Evolutionary conservation across 2,329 filamentous ascomycete genomes (phyloP), one percentile per base, ranked within the genome.

Genomic region (Phaeosphaeriaceae sp.): DNA sequence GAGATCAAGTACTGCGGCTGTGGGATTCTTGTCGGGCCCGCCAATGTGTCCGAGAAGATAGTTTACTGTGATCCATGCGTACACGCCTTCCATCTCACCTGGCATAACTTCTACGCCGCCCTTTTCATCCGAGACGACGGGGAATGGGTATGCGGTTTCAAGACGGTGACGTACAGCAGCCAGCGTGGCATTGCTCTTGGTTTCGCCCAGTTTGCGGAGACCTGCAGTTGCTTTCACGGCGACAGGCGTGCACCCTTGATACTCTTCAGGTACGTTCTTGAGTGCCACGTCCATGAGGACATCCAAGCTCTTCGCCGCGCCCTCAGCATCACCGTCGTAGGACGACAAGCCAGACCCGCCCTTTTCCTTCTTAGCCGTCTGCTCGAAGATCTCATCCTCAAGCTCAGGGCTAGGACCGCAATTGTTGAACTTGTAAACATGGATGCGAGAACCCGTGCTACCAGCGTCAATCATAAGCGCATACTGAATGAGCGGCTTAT

Each of bases 391-490:
- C 72, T 99, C 94, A 69, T 86, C 80, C 77, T 99, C 94, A 42
- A 99, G 84, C 77, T 97, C 92, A 20, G 94, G 94, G n/a, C 92
- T 92, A 6, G 90, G 78, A 11, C 92, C 94, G 78, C 93, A 99
- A 79, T 97, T 97, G 82, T 97, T 97, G 84, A 97, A 99, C 72
- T 92, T 90, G 82, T 97, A 99, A 51, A 97, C 92, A 79, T 99
- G 95, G 71, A 99, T 97, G 64, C 94, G 89, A 52, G 94, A 97
- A 53, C 94, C 94, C 46, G 94, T 97, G 80, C 92, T 97, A 64
- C 94, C 94, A 39, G 94, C 94, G 76, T 99, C 94, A 68, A 99
- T 90, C 94, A 99, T 99, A 68, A 97, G 84, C 54, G 94, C 95
- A 78, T 97, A 99, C 73, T 99, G 94, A 54, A 97, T 87, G 60